Base-by-base conservation (phyloP, 805 yeast genomes). In the Candida corydali region DNA sequence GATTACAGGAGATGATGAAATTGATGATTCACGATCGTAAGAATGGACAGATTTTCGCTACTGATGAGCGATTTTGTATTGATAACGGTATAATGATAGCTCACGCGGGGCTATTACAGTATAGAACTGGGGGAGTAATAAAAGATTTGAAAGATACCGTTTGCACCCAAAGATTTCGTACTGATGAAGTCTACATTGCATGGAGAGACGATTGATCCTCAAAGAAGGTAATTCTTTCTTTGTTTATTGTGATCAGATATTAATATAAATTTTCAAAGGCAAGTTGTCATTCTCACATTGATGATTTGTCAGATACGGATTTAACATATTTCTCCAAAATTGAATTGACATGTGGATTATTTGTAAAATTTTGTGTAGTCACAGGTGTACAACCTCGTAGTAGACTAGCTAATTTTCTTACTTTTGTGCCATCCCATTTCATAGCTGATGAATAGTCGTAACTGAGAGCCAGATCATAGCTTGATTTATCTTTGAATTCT, bases 81-180 rank as follows among this genome's bases (percentile, higher is more conserved):
- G 98, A 93, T 56, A 93, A 93, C 53, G 98, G 98, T 8, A 93
- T 91, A 26, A 93, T 93, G 98, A 93, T 93, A 51, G 98, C 98
- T 0, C 98, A 93, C 52, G 98, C 98, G 0, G 98, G 98, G 0
- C 64, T 93, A 32, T 58, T 93, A 41, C 86, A 84, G 36, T 88
- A 78, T 53, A 70, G 98, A 48, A 83, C 81, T 72, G 96, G 97
- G 1, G 78, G 76, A 38, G 24, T 32, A 10, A 76, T 76, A 2
- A 72, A 64, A 17, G 70, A 67, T 5, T 49, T 91, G 33, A 55
- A 65, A 18, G 77, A 85, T 39, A 83, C 96, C 1, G 89, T 86
- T 2, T 93, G 96, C 48, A 84, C 96, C 0, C 98, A 93, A 59
- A 73, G 93, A 54, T 93, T 87, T 61, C 70, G 98, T 54, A 91